Percentiles rank a stretch among this genome's conserved stretches.
Evolutionary conservation across 2,329 filamentous ascomycete species (phyloP).

Genomic region (Fusarium sp.): DNA sequence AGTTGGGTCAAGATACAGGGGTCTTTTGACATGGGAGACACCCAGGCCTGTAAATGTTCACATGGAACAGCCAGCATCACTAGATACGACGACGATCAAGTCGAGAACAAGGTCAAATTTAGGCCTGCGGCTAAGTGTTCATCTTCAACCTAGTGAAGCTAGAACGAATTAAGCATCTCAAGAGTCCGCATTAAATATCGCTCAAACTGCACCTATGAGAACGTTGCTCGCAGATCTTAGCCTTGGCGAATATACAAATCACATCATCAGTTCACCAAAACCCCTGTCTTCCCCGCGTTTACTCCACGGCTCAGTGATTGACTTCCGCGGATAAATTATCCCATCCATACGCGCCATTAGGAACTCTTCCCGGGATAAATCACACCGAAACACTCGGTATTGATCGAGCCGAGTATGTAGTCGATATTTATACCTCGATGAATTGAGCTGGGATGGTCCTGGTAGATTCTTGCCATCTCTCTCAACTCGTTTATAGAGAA

Average conservation of each 20-base stretch:
- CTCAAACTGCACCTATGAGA: conserved; percentile 3
- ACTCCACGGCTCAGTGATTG: background rate
- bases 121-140: too few relatives aligned
- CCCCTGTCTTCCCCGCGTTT: conserved; percentile 32
- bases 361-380: conserved; percentile 1
- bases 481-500: accelerated
- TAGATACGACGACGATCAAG: too few relatives aligned
- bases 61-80: too few relatives aligned
- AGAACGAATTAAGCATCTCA: too few relatives aligned
- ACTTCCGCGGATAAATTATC: conserved; percentile 23
- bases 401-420: conserved; percentile 6
- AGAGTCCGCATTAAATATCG: background rate
- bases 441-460: accelerated
- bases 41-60: too few relatives aligned
- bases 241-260: background rate
- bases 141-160: too few relatives aligned
- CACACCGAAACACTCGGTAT: conserved; percentile 17
- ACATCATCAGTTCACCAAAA: background rate
- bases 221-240: background rate
- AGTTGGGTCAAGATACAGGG: too few relatives aligned
- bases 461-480: too few relatives aligned
- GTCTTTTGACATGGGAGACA: too few relatives aligned
- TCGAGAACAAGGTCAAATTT: too few relatives aligned
- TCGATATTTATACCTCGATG: background rate
- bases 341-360: conserved; percentile 1